Conservation (phyloP, 306 rosid genomes). For the Prunus mira region DNA sequence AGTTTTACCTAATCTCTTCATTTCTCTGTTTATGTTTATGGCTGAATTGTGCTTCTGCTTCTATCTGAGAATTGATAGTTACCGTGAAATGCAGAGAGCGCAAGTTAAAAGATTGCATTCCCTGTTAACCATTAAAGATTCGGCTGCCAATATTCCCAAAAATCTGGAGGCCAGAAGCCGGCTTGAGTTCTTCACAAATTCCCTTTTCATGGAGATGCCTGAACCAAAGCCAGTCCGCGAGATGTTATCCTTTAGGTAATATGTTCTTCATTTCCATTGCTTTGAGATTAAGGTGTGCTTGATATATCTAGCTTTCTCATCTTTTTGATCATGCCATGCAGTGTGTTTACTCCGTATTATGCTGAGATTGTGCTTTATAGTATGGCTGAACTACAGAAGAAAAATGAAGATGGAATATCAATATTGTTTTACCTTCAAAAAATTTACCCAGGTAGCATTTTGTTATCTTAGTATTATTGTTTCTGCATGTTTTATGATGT, state of each 20-base stretch:
- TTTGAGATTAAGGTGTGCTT: background rate
- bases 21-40: background rate
- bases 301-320: constrained; percentile 27
- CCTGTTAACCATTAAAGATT: constrained; percentile 80
- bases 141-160: constrained; percentile 80
- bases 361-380: constrained; percentile 91
- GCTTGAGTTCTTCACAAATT: constrained; percentile 78
- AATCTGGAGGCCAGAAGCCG: constrained; percentile 95
- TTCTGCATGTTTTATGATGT: background rate
- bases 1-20: constrained; percentile 11
- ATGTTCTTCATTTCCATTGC: background rate
- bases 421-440: constrained; percentile 88
- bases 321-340: constrained; percentile 39
- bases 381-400: constrained; percentile 72
- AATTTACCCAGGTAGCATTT: constrained; percentile 56
- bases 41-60: background rate
- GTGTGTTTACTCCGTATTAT: constrained; percentile 96
- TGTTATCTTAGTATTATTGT: background rate
- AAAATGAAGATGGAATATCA: constrained; percentile 94
- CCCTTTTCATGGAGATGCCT: constrained; percentile 93
- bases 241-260: constrained; percentile 82
- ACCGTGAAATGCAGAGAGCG: constrained; percentile 43
- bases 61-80: constrained; percentile 20
- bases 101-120: constrained; percentile 83
- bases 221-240: constrained; percentile 66